Percentiles rank a stretch among this genome's conserved stretches.
Conservation (phyloP, 176 grass and related monocot species). For the Carex pumila region DNA sequence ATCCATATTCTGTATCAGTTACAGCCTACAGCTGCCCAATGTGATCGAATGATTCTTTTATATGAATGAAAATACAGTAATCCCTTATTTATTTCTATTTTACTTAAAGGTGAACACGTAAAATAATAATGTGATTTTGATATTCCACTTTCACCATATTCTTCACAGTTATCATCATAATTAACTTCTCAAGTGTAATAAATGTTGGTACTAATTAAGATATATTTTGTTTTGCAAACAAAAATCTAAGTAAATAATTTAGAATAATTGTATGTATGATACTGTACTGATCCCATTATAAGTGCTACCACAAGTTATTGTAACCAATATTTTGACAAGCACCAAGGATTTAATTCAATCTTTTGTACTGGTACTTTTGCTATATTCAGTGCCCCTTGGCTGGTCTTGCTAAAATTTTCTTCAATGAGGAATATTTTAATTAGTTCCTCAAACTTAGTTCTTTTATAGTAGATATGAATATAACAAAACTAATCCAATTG, state of each 20-base stretch:
- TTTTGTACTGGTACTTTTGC: background rate
- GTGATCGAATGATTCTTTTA: background rate
- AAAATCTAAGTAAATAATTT: background rate
- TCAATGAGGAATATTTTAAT: too few species aligned
- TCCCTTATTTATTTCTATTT: background rate
- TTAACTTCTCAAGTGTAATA: background rate
- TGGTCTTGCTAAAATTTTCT: too few species aligned
- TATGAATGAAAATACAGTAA: background rate
- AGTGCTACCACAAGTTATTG: background rate
- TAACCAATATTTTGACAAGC: background rate
- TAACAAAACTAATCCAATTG: too few species aligned
- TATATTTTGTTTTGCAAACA: background rate
- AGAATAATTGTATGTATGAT: background rate
- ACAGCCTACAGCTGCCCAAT: too few species aligned
- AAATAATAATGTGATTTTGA: background rate
- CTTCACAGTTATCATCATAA: background rate
- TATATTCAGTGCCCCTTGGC: background rate
- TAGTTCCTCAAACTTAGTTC: too few species aligned
- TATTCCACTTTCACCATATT: background rate
- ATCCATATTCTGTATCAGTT: background rate
- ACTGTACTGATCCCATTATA: background rate
- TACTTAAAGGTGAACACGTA: background rate
- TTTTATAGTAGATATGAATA: too few species aligned
- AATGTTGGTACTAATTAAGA: background rate
- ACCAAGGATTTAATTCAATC: background rate